Conservation (phyloP, 805 yeast genomes). For the Candida insectorum region DNA sequence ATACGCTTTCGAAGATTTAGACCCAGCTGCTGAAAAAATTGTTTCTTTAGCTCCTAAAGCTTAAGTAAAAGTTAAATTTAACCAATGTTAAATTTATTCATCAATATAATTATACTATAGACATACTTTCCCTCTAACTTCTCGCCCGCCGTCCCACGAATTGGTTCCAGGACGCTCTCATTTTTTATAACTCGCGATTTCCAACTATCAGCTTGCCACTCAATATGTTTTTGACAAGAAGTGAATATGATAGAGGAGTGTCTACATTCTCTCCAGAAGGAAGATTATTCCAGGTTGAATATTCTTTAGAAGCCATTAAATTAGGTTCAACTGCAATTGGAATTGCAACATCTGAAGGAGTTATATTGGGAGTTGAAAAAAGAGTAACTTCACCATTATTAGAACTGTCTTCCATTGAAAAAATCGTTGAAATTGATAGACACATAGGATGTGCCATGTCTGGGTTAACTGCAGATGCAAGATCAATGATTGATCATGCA, state of each 20-base stretch:
- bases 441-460: slow-evolving; percentile 99
- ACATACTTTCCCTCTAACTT: not conserved
- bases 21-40: slow-evolving; percentile 95
- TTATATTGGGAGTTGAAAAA: slow-evolving; percentile 93
- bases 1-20: slow-evolving; percentile 87
- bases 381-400: slow-evolving; percentile 89
- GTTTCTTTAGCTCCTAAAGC: slow-evolving; percentile 58
- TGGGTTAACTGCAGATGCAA: slow-evolving; percentile 97
- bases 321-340: slow-evolving; percentile 98
- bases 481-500: slow-evolving; percentile 98
- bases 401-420: slow-evolving; percentile 92
- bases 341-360: slow-evolving; percentile 92
- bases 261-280: slow-evolving; percentile 99
- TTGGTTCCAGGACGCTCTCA: not conserved
- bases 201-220: too few species aligned
- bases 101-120: too few species aligned
- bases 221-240: slow-evolving; percentile 97
- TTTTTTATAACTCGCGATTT: too few species aligned
- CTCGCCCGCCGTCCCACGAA: not conserved
- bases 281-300: slow-evolving; percentile 95
- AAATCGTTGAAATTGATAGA: slow-evolving; percentile 88
- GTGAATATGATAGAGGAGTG: slow-evolving; percentile 98
- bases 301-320: slow-evolving; percentile 95
- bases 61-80: not conserved
- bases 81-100: not conserved